phyloP scores from a whole-genome alignment of 495 filamentous ascomycete genomes.

The Trichoderma asperelloides region DNA sequence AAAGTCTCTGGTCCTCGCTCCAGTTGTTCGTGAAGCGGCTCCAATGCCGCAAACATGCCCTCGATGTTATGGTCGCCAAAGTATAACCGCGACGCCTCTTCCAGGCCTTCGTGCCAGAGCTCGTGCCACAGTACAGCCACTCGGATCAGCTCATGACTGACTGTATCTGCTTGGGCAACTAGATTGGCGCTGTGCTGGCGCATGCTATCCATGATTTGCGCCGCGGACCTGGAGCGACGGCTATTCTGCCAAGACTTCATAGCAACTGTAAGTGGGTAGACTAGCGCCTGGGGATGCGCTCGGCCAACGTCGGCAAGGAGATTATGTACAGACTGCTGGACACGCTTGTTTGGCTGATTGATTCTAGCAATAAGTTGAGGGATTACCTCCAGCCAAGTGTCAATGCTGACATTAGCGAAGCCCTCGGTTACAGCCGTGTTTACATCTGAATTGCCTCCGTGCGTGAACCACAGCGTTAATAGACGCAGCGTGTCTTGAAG shows the following conservation, averaged over 20 bases:
- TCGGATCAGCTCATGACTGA: conserved; percentile 89
- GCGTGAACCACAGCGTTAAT: conserved; percentile 90
- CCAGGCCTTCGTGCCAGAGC: conserved; percentile 96
- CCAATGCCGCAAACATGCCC: conserved; percentile 88
- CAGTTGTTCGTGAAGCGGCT: conserved; percentile 83
- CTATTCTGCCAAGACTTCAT: conserved; percentile 80
- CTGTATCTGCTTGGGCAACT: conserved; percentile 89
- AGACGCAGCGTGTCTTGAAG: conserved; percentile 90
- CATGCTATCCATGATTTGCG: conserved; percentile 95
- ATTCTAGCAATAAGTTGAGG: conserved; percentile 95
- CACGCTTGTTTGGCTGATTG: conserved; percentile 81
- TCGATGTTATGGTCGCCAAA: conserved; percentile 96
- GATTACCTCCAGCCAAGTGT: conserved; percentile 97
- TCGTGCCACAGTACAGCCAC: conserved; percentile 98
- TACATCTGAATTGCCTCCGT: conserved; percentile 82
- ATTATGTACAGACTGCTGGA: conserved; percentile 83
- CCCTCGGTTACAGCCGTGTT: conserved; percentile 81
- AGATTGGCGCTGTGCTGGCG: conserved; percentile 87
- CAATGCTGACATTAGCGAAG: conserved; percentile 81
- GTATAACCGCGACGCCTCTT: conserved; percentile 85
- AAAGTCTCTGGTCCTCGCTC: conserved; percentile 85
- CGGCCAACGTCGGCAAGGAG: conserved; percentile 85
- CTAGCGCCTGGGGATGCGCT: conserved; percentile 90
- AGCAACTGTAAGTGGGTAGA: conserved; percentile 98
- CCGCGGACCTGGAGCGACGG: conserved; percentile 73